Conservation (phyloP, 257 asterid species). For the Lantana camara region DNA sequence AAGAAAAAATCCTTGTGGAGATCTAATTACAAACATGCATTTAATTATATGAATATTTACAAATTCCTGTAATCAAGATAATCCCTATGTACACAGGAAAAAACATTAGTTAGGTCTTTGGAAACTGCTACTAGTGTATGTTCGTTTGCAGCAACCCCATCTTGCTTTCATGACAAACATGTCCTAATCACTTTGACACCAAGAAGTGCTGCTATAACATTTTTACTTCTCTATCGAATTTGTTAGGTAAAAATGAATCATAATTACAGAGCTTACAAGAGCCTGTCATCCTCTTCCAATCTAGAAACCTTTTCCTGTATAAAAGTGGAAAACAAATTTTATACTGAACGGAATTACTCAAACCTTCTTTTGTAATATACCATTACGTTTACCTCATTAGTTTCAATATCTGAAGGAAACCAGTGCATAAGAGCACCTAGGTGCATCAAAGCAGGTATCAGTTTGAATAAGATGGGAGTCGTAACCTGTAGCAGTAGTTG, state of each 20-base stretch:
- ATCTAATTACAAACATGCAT: not conserved
- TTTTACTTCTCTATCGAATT: too few relatives aligned
- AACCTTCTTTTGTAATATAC: too few relatives aligned
- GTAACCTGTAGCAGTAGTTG: constrained; percentile 58
- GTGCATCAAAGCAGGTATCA: constrained; percentile 77
- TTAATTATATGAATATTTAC: not conserved
- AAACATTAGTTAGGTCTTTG: not conserved
- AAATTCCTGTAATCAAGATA: not conserved
- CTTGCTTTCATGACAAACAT: too few relatives aligned
- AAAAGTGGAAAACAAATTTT: not conserved
- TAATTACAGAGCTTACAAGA: not conserved
- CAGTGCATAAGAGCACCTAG: constrained; percentile 84
- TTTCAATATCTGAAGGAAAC: constrained; percentile 72
- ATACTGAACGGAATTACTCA: too few relatives aligned
- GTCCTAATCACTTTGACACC: too few relatives aligned
- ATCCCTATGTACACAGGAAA: not conserved
- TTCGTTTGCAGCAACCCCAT: too few relatives aligned
- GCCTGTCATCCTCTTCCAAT: constrained; percentile 10
- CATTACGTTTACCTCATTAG: constrained; percentile 55
- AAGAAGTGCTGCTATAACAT: too few relatives aligned
- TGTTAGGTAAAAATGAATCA: too few relatives aligned
- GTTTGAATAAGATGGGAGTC: constrained; percentile 85
- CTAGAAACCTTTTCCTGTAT: constrained; percentile 56
- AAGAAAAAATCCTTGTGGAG: not conserved
- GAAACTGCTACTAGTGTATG: not conserved